A percentile compares a stretch with the other conserved stretches of the same genome.
Conservation (phyloP, 2,329 filamentous ascomycete species). For the Emergomyces orientalis region DNA sequence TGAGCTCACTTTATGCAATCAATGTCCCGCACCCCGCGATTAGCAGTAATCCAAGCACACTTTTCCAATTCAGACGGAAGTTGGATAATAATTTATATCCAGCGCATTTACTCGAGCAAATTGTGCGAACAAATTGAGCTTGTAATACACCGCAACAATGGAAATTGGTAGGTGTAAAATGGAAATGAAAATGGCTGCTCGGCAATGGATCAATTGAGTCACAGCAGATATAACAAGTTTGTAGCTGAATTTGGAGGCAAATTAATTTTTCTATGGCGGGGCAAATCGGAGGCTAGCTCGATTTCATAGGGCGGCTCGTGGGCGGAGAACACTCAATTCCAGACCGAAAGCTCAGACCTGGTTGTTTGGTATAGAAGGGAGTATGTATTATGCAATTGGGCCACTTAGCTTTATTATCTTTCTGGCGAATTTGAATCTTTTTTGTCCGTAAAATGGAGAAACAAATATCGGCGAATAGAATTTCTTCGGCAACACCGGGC, state of each 20-base stretch:
- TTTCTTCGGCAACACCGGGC: neutral
- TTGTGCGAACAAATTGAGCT: neutral
- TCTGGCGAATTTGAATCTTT: no score
- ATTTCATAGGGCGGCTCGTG: neutral
- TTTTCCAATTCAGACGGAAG: neutral
- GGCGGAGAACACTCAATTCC: neutral
- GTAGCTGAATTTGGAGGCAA: conserved; percentile 2
- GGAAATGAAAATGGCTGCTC: neutral
- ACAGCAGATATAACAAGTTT: neutral
- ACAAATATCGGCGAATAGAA: no score
- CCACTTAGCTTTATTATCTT: no score
- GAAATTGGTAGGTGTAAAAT: neutral
- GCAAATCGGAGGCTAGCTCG: neutral
- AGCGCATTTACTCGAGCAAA: neutral
- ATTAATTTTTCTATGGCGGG: neutral
- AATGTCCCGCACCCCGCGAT: neutral
- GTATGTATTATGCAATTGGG: no score
- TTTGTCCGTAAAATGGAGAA: no score
- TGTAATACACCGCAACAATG: neutral
- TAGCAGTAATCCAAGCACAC: neutral
- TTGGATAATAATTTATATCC: neutral
- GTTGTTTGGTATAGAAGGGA: no score
- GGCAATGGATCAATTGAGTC: neutral
- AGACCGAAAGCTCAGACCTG: no score
- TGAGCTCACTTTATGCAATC: neutral